These are phyloP conservation scores for Funneliformis mosseae DNA, from an alignment of 192 early-diverging fungal genomes.

Conservation along the genomic window DNA sequence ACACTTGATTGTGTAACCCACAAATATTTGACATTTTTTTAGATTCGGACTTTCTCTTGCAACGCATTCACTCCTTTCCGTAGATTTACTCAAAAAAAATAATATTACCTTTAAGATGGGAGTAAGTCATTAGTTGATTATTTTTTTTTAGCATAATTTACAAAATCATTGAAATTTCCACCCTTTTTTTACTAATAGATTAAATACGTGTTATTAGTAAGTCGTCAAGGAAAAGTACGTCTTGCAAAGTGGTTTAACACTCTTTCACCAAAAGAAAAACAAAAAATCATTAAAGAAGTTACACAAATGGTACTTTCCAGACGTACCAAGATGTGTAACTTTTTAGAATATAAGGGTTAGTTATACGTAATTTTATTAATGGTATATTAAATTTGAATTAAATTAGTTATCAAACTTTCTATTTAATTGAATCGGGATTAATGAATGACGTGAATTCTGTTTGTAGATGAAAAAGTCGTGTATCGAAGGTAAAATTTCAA, in stretches of 20 bases:
- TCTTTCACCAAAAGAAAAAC: conserved; percentile 85
- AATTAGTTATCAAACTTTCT: not conserved
- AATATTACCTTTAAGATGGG: not conserved
- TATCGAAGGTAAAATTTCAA: conserved; percentile 57
- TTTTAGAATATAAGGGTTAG: conserved; percentile 92
- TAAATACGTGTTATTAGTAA: conserved; percentile 78
- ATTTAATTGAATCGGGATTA: not conserved
- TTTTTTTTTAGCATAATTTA: not conserved
- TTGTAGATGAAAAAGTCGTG: conserved; percentile 62
- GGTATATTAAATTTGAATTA: conserved; percentile 1
- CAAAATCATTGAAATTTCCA: not conserved
- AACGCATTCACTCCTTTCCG: not conserved
- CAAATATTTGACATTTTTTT: not conserved
- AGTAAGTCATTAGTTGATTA: not conserved
- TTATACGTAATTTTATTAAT: conserved; percentile 1
- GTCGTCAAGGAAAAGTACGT: conserved; percentile 81
- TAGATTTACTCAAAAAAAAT: not conserved
- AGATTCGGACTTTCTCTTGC: not conserved
- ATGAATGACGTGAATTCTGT: not conserved
- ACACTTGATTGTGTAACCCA: not conserved
- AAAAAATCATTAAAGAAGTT: conserved; percentile 93
- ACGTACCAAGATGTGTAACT: conserved; percentile 96
- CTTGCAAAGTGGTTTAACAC: conserved; percentile 83
- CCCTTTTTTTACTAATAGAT: conserved; percentile 45
- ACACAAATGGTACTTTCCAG: conserved; percentile 85